A percentile compares a stretch with the other conserved stretches of the same genome.
Conservation (phyloP, 2,329 filamentous ascomycete genomes). For the Aquanectria penicillioides region DNA sequence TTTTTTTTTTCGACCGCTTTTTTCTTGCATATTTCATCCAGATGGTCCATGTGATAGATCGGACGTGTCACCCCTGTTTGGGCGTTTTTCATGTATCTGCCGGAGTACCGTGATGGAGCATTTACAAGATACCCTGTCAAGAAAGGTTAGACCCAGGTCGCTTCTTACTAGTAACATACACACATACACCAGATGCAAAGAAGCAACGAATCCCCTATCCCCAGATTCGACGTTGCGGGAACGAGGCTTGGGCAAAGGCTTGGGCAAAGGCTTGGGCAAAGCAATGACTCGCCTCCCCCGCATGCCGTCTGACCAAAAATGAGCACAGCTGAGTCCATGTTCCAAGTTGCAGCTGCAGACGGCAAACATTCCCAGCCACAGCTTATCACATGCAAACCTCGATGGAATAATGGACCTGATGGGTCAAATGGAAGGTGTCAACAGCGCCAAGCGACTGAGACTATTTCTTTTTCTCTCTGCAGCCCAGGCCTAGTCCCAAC, state of each 20-base stretch:
- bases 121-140: slow-evolving; percentile 11
- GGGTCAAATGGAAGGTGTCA: too few species aligned
- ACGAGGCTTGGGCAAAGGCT: background rate
- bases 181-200: background rate
- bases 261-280: background rate
- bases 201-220: background rate
- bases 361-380: too few species aligned
- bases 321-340: too few species aligned
- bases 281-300: too few species aligned
- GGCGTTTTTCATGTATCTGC: too few species aligned
- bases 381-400: background rate
- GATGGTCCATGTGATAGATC: too few species aligned
- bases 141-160: background rate
- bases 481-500: background rate
- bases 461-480: background rate
- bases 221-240: background rate
- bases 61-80: too few species aligned
- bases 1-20: background rate
- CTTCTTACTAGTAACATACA: slow-evolving; percentile 3
- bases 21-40: background rate
- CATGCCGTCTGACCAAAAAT: too few species aligned
- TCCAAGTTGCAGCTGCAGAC: too few species aligned
- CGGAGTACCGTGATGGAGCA: slow-evolving; percentile 1
- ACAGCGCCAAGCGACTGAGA: too few species aligned
- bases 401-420: background rate